Evolutionary conservation across 179 eudicot species (phyloP), one percentile per base, ranked within the genome.

Genomic region (Beta lomatogona): DNA sequence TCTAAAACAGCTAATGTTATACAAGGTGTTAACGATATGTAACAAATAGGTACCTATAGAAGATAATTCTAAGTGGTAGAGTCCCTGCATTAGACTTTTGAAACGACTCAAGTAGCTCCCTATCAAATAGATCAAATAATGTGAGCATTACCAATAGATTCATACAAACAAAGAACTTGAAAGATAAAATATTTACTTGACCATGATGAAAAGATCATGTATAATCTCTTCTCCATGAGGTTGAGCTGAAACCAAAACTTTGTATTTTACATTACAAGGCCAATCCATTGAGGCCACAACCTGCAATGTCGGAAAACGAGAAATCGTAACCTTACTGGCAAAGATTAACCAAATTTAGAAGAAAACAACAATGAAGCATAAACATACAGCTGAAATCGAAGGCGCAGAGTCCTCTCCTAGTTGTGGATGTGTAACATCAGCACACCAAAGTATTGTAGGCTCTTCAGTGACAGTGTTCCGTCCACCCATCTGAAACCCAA

Each of bases 221-320:
- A 92, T 91, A 0, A 89, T 88, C 55, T 92, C 93, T 16, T 87
- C 78, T 60, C 93, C 57, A 50, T 89, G 96, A 14, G 73, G 41
- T 70, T 90, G 93, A 25, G 90, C 89, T 81, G 89, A 85, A 48
- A 90, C 89, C 36, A 89, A 36, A 8, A 79, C 93, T 74, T 87
- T 83, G 81, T 88, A 90, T 78, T 83, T 89, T 1, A 88, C 85
- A 54, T 81, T 70, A 16, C 3, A 55, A 15, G 95, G 95, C 95
- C 95, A 92, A 58, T 90, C 95, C 93, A 92, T 88, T 73, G 95
- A 92, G 16, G 92, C 95, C 65, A 86, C 85, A 13, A 82, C 85
- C 85, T 82, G 78, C 9, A 46, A 54, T 11, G 66, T 31, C 52
- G 52, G 22, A 65, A 21, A 71, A 66, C n/a, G 44, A 48, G 28